phyloP scores from a whole-genome alignment of 2,329 filamentous ascomycete genomes.

The Aplosporella prunicola region DNA sequence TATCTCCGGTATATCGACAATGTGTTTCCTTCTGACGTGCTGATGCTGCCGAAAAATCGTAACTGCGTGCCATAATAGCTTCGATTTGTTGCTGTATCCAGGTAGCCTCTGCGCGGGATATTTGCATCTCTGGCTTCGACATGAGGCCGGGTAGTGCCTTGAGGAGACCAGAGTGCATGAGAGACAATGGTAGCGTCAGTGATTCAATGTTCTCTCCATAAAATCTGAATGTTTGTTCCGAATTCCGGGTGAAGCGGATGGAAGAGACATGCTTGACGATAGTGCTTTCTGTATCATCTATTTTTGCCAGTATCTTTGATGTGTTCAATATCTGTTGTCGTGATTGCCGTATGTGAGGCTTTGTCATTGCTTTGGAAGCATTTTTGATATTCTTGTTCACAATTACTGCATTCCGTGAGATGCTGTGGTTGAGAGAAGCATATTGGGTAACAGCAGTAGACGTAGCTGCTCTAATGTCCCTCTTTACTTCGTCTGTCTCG shows the following conservation, averaged over 20 bases:
- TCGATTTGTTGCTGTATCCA: slow-evolving; percentile 3
- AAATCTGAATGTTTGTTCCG: neutral
- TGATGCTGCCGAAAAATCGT: neutral
- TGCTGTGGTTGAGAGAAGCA: neutral
- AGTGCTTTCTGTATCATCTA: neutral
- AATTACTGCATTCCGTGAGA: neutral
- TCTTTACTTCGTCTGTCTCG: neutral
- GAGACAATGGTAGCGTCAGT: neutral
- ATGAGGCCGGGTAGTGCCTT: neutral
- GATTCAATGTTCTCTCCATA: neutral
- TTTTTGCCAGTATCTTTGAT: neutral
- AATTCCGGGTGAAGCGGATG: neutral
- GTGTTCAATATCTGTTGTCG: neutral
- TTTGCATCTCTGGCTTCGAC: neutral
- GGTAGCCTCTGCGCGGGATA: neutral
- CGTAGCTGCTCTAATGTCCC: neutral
- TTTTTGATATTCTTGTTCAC: neutral
- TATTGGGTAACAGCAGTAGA: neutral
- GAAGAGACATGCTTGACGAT: no score
- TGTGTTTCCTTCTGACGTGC: no score
- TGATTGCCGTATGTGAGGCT: neutral
- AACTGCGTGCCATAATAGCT: neutral
- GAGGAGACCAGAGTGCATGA: neutral
- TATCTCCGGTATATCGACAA: no score
- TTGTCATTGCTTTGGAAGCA: neutral